Evolutionary conservation across 2,329 filamentous ascomycete species (phyloP).

Genomic region (Sclerotiophoma versabilis): DNA sequence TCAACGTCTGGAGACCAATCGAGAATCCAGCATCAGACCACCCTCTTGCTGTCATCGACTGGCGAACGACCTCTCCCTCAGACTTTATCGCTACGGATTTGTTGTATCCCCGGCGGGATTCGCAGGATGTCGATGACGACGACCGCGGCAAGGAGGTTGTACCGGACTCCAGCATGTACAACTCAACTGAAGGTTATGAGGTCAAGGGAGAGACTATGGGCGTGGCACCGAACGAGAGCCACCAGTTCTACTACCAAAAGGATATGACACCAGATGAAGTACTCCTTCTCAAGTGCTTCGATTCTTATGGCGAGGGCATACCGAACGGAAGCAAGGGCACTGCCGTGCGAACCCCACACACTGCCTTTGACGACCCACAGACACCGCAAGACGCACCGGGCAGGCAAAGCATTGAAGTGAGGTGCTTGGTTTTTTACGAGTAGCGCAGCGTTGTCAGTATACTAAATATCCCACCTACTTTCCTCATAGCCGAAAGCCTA

Average conservation of each 20-base stretch:
- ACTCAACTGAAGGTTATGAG: constrained; percentile 67
- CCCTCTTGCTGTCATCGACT: constrained; percentile 74
- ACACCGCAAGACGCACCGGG: constrained; percentile 59
- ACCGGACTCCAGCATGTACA: constrained; percentile 55
- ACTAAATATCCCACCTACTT: background rate
- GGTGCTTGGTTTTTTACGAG: constrained; percentile 69
- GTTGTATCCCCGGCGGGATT: constrained; percentile 63
- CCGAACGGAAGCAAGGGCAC: constrained; percentile 49
- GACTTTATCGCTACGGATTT: constrained; percentile 69
- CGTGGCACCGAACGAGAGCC: constrained; percentile 63
- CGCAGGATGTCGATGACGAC: constrained; percentile 51
- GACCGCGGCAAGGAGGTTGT: constrained; percentile 66
- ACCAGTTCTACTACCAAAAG: constrained; percentile 71
- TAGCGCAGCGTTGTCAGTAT: constrained; percentile 20
- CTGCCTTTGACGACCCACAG: constrained; percentile 64
- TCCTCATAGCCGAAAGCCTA: too few relatives aligned
- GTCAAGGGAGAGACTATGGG: constrained; percentile 68
- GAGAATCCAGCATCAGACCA: constrained; percentile 68
- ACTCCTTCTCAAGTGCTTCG: constrained; percentile 61
- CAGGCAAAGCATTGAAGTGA: constrained; percentile 70
- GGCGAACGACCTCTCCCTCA: constrained; percentile 61
- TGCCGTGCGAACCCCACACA: constrained; percentile 67
- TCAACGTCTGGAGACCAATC: constrained; percentile 76
- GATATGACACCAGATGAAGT: constrained; percentile 69
- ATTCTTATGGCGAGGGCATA: constrained; percentile 54